A percentile compares a stretch with the other conserved stretches of the same genome.
Conservation (phyloP, 495 filamentous ascomycete genomes). For the Friedmanniomyces endolithicus region DNA sequence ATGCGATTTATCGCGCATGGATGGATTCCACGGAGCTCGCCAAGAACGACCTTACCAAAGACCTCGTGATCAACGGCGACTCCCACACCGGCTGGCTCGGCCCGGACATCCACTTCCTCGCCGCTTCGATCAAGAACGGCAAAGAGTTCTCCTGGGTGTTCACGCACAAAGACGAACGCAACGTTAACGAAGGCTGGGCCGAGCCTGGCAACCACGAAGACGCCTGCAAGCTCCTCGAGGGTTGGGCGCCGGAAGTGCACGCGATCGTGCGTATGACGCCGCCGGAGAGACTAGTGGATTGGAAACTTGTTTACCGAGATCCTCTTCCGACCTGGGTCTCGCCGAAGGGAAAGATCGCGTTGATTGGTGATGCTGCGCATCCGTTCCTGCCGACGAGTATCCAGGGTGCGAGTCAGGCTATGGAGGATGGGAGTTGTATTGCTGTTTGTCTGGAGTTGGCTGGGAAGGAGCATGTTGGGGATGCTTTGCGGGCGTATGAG, state of each 20-base stretch:
- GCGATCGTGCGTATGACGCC: conserved; percentile 27
- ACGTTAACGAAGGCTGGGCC: conserved; percentile 27
- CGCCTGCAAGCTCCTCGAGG: conserved; percentile 23
- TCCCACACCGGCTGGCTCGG: conserved; percentile 25
- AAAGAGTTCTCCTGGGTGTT: conserved; percentile 30
- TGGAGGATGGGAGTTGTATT: conserved; percentile 29
- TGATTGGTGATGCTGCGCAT: conserved; percentile 31
- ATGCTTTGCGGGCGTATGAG: conserved; percentile 23
- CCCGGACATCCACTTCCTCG: conserved; percentile 30
- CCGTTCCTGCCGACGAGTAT: conserved; percentile 30
- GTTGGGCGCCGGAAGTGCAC: conserved; percentile 24
- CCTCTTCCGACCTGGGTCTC: conserved; percentile 28
- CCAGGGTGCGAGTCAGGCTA: conserved; percentile 29
- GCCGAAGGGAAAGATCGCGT: conserved; percentile 23
- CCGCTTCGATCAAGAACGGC: conserved; percentile 22
- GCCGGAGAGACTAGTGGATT: conserved; percentile 27
- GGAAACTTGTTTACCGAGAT: conserved; percentile 29
- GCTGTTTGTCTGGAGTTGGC: conserved; percentile 26
- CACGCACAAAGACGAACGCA: conserved; percentile 27
- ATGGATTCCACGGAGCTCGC: conserved; percentile 22
- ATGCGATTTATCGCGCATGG: conserved; percentile 40
- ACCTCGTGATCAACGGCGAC: conserved; percentile 24
- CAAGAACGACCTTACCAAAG: conserved; percentile 23
- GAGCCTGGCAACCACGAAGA: conserved; percentile 25
- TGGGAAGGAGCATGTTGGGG: conserved; percentile 15